phyloP scores from a whole-genome alignment of 345 rosid genomes.

The Clausena lansium region DNA sequence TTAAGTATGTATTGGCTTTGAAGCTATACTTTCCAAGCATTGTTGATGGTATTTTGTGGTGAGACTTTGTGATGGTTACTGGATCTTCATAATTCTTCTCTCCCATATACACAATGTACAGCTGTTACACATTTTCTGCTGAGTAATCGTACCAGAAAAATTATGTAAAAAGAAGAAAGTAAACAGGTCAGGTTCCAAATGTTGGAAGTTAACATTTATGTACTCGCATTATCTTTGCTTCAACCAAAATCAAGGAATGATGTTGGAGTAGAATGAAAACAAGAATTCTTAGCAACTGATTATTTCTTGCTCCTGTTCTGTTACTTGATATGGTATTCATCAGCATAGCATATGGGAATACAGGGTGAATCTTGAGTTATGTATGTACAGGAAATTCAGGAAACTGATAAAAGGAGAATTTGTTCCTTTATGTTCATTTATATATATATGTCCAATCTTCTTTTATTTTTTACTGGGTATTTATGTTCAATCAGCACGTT shows the following conservation, averaged over 20 bases:
- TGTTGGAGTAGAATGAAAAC: too few relatives aligned
- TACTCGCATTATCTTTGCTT: too few relatives aligned
- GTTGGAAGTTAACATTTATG: background rate
- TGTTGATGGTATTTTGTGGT: conserved; percentile 27
- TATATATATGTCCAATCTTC: too few relatives aligned
- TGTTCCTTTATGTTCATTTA: background rate
- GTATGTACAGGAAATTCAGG: background rate
- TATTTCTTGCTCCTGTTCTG: background rate
- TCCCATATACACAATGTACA: conserved; percentile 38
- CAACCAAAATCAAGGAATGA: too few relatives aligned
- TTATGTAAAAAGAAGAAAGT: too few relatives aligned
- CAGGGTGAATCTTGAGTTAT: background rate
- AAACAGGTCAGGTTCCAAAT: background rate
- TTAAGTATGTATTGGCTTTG: background rate
- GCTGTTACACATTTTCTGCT: conserved; percentile 15
- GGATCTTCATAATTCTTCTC: conserved; percentile 31
- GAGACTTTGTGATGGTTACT: conserved; percentile 17
- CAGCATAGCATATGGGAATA: background rate
- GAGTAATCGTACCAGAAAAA: background rate
- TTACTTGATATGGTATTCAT: background rate
- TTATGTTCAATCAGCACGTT: background rate
- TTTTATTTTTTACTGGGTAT: background rate
- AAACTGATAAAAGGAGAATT: background rate
- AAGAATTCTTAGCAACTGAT: background rate
- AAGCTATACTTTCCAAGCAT: conserved; percentile 29